Percentiles rank a stretch among this genome's conserved stretches.
Evolutionary conservation across 2,329 filamentous ascomycete genomes (phyloP).

Genomic region (Fusarium proliferatum): DNA sequence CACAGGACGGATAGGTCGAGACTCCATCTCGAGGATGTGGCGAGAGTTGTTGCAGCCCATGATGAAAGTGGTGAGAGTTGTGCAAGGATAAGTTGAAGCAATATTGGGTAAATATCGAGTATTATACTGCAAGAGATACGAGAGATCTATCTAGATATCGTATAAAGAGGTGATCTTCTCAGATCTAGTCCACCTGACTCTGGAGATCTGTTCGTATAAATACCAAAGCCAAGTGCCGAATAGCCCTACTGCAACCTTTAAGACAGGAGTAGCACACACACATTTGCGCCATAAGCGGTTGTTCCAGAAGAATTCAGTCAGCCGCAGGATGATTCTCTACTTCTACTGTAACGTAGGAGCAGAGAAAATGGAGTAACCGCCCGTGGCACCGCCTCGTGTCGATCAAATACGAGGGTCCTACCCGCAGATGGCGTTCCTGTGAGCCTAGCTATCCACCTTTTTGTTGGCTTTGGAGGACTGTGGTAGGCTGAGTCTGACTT

Average conservation of each 20-base stretch:
- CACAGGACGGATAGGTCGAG: conserved; percentile 31
- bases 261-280: conserved; percentile 8
- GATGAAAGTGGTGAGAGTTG: conserved; percentile 2
- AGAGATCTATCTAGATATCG: neutral
- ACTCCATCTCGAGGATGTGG: conserved; percentile 33
- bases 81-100: neutral
- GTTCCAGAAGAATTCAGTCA: conserved; percentile 12
- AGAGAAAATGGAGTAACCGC: conserved; percentile 23
- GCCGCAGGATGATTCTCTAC: conserved; percentile 4
- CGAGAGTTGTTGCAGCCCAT: conserved; percentile 38
- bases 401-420: conserved; percentile 35
- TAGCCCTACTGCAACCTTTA: conserved; percentile 1
- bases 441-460: conserved; percentile 29
- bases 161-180: conserved; percentile 14
- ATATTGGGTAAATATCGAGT: neutral
- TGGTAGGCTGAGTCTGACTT: conserved; percentile 10
- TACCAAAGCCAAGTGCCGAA: conserved; percentile 1
- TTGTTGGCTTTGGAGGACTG: conserved; percentile 10
- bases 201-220: conserved; percentile 28
- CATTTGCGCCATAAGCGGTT: conserved; percentile 16
- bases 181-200: conserved; percentile 2
- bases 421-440: conserved; percentile 29
- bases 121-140: conserved; percentile 3
- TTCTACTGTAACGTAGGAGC: conserved; percentile 17
- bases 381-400: conserved; percentile 36